Conservation (phyloP, 805 yeast genomes). For the Clavispora phyllophila region DNA sequence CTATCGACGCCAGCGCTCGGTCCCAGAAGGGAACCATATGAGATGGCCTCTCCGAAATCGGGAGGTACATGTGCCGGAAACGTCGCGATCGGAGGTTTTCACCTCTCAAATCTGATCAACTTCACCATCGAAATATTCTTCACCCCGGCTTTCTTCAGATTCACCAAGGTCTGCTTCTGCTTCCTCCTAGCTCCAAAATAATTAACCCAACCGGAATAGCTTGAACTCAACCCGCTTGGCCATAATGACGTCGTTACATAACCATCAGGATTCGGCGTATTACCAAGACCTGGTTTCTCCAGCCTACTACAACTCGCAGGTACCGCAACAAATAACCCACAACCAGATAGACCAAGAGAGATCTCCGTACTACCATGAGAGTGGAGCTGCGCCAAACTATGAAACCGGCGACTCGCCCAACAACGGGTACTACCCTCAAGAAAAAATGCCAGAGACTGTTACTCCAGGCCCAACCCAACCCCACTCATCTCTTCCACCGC, state of each 20-base stretch:
- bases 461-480: constrained; percentile 8
- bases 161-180: neutral
- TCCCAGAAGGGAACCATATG: too few relatives aligned
- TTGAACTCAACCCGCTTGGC: neutral
- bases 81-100: neutral
- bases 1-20: too few relatives aligned
- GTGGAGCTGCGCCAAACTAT: constrained; percentile 9
- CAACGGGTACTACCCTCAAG: constrained; percentile 10
- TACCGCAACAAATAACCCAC: constrained; percentile 12
- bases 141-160: neutral
- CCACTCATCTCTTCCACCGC: neutral
- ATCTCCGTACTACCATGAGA: constrained; percentile 21
- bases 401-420: constrained; percentile 13
- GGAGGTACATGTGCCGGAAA: neutral
- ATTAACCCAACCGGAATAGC: neutral
- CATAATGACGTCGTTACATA: constrained; percentile 18
- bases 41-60: constrained; percentile 1
- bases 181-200: neutral
- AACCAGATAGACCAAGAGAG: constrained; percentile 11
- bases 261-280: constrained; percentile 15
- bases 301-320: constrained; percentile 16
- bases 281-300: constrained; percentile 21
- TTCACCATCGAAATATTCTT: neutral
- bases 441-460: constrained; percentile 9
- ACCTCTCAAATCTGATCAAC: neutral